Percentiles rank a stretch among this genome's conserved stretches.
Conservation (phyloP, 148 eudicot genomes). For the Silene uniflora region DNA sequence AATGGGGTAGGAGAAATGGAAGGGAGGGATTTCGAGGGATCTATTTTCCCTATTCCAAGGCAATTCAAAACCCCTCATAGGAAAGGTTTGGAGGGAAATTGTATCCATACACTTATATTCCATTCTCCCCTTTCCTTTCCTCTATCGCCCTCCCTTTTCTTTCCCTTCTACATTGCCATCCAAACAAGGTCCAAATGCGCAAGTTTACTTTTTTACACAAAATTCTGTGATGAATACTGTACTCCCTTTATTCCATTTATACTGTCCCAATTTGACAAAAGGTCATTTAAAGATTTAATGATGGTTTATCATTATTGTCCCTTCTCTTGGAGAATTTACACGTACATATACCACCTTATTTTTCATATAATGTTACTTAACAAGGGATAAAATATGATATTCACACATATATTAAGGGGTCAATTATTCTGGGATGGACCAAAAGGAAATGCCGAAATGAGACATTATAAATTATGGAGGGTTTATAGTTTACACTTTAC, state of each 20-base stretch:
- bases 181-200: too few relatives aligned
- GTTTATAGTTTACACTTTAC: not conserved
- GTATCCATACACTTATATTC: too few relatives aligned
- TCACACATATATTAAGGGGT: not conserved
- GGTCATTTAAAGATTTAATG: not conserved
- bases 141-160: too few relatives aligned
- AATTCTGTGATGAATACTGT: not conserved
- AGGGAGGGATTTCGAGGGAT: too few relatives aligned
- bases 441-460: not conserved
- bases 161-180: too few relatives aligned
- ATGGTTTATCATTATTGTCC: not conserved
- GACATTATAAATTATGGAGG: too few relatives aligned
- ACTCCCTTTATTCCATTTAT: too few relatives aligned
- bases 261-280: not conserved
- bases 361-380: not conserved
- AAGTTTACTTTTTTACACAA: not conserved
- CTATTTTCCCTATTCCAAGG: too few relatives aligned
- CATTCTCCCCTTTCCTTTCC: too few relatives aligned
- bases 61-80: too few relatives aligned
- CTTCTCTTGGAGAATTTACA: not conserved
- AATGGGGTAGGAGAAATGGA: too few relatives aligned
- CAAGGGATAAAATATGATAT: not conserved
- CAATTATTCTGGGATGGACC: not conserved
- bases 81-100: too few relatives aligned
- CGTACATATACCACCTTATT: not conserved